These are phyloP conservation scores for Erythrophleum fordii DNA, from an alignment of 306 rosid genomes.

Conservation along the genomic window DNA sequence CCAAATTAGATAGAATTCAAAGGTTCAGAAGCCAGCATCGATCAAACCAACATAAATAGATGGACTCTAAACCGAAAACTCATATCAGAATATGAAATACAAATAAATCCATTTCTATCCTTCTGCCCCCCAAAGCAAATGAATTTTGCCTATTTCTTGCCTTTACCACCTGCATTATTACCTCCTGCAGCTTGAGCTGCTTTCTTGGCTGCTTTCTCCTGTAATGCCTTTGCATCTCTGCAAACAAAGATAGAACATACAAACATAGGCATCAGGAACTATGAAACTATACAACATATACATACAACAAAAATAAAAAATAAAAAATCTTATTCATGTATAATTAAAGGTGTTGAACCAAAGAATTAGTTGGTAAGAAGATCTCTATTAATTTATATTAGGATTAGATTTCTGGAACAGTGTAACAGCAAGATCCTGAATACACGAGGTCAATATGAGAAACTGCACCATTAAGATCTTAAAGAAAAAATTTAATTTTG, in stretches of 20 bases:
- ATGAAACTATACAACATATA: too few species aligned
- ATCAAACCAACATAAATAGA: constrained; percentile 36
- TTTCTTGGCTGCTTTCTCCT: constrained; percentile 67
- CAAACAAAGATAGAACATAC: background rate
- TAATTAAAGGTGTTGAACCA: background rate
- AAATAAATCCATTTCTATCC: constrained; percentile 1
- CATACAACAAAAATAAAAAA: background rate
- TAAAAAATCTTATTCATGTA: background rate
- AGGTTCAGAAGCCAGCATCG: constrained; percentile 42
- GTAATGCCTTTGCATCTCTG: constrained; percentile 75
- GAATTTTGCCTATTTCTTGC: constrained; percentile 36
- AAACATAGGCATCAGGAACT: background rate
- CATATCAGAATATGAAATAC: constrained; percentile 36
- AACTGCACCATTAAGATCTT: too few species aligned
- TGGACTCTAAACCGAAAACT: constrained; percentile 36
- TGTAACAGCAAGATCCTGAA: too few species aligned
- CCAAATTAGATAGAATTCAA: constrained; percentile 30
- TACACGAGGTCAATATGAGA: background rate
- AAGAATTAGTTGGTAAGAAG: too few species aligned
- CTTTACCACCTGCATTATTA: constrained; percentile 48
- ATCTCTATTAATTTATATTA: too few species aligned
- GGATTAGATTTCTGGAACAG: background rate
- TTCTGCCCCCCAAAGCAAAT: background rate
- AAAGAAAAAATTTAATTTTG: too few species aligned
- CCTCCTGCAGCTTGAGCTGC: constrained; percentile 55